A percentile compares a stretch with the other conserved stretches of the same genome.
These are phyloP conservation scores for Lyophyllum semitale DNA, from an alignment of 768 basidiomycete species.

Conservation along the genomic window DNA sequence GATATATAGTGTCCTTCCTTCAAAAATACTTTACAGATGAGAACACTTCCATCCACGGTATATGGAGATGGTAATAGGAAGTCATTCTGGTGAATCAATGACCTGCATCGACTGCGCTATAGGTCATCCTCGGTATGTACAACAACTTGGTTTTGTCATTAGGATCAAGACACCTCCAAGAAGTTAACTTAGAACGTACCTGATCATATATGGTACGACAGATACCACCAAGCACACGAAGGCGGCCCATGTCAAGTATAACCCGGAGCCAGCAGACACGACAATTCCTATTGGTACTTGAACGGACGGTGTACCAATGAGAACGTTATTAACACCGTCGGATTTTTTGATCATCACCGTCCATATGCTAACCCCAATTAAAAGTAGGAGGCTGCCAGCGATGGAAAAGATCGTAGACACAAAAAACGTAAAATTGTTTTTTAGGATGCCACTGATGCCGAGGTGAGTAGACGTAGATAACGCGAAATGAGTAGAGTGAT, in stretches of 20 bases:
- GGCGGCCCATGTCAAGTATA: conserved; percentile 75
- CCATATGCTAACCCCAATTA: conserved; percentile 78
- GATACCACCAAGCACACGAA: conserved; percentile 69
- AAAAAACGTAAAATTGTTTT: conserved; percentile 67
- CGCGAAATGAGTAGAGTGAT: conserved; percentile 3
- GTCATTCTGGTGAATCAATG: conserved; percentile 15
- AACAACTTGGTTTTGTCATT: conserved; percentile 54
- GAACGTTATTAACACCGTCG: conserved; percentile 55
- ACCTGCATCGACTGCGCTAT: conserved; percentile 18
- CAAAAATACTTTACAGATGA: conserved; percentile 1
- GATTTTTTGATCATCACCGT: conserved; percentile 71
- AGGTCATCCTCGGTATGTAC: conserved; percentile 73
- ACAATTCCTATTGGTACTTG: conserved; percentile 58
- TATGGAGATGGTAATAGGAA: background rate
- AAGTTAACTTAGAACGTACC: conserved; percentile 43
- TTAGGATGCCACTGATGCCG: conserved; percentile 59
- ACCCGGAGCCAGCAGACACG: conserved; percentile 60
- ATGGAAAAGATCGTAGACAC: conserved; percentile 65
- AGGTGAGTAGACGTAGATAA: conserved; percentile 12
- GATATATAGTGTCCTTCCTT: background rate
- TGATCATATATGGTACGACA: conserved; percentile 75
- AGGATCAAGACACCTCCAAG: background rate
- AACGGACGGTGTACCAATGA: conserved; percentile 36
- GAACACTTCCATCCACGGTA: conserved; percentile 2
- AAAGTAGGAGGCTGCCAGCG: conserved; percentile 58